These are phyloP conservation scores for Ceratocystiopsis sp. DNA, from an alignment of 2,329 filamentous ascomycete genomes.

Conservation along the genomic window DNA sequence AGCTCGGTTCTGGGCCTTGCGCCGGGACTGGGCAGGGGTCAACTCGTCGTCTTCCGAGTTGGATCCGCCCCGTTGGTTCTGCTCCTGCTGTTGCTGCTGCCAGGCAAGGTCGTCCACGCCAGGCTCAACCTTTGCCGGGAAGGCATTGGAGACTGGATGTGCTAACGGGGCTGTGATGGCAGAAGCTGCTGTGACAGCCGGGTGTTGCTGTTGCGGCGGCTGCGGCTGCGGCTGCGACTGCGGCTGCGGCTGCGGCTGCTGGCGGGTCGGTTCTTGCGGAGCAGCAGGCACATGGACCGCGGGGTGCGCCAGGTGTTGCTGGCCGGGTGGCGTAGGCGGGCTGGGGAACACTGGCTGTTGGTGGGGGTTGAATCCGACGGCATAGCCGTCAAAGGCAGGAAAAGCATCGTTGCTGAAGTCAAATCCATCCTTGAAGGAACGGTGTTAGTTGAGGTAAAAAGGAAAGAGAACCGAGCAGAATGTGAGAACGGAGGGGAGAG, in stretches of 20 bases:
- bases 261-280: neutral
- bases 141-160: neutral
- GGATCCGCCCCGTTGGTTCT: constrained; percentile 18
- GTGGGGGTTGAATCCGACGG: constrained; percentile 23
- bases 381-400: constrained; percentile 27
- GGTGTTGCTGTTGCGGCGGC: too few relatives aligned
- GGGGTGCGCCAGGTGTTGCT: constrained; percentile 13
- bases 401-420: constrained; percentile 31
- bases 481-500: neutral
- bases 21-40: constrained; percentile 39
- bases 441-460: neutral
- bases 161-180: constrained; percentile 11
- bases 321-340: constrained; percentile 34
- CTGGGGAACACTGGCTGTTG: constrained; percentile 20
- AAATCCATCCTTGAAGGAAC: constrained; percentile 27
- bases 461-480: neutral
- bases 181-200: too few relatives aligned
- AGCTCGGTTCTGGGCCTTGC: constrained; percentile 44
- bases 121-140: constrained; percentile 21
- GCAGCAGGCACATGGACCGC: constrained; percentile 2
- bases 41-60: constrained; percentile 39
- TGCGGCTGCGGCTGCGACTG: constrained; percentile 12
- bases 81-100: constrained; percentile 10
- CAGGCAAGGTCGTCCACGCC: constrained; percentile 14
- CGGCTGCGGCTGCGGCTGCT: neutral